Evolutionary conservation across 495 filamentous ascomycete genomes (phyloP), one percentile per base, ranked within the genome.

Genomic region (Jackrogersella minutella): DNA sequence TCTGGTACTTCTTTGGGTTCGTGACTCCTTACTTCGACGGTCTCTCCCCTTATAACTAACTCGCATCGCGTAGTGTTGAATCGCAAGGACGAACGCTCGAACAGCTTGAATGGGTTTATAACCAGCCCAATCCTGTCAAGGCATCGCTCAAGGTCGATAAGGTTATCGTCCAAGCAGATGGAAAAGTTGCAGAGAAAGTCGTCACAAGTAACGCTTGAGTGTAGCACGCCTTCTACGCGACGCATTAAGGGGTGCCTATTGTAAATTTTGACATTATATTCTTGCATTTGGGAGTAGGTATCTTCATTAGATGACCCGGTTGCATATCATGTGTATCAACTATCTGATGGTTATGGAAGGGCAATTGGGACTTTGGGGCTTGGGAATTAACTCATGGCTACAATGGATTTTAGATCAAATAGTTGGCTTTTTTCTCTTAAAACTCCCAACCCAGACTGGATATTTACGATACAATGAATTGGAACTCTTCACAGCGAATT

Each of bases 151-250:
- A 76, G 66, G 78, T 80, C 53, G 80, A 87, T 71, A 85, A 84
- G 76, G 76, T 87, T 58, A 76, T 86, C 40, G 66, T 86, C 13
- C 78, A 80, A 51, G 70, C 74, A 16, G 82, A 86, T 50, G 84
- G 85, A 24, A 79, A 73, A 21, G 82, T 87, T 21, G 75, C 79
- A 4, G 83, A 84, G 74, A 85, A 85, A 66, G 71, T 86, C 10
- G 75, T 72, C 9, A 64, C 44, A 8, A 46, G 54, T 19, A 49
- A 64, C n/a, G 58, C 57, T 30, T 70, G 40, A 58, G 49, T 8
- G 40, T 30, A 8, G 17, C 17, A 22, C 28, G 17, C 30, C 36
- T 22, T 36, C 9, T 26, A 6, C 4, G 9, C 10, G 21, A 14
- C 19, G 14, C 21, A 46, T 24, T 26, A 46, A 46, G 1, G 21